phyloP scores from a whole-genome alignment of 257 asterid genomes.

The Gardenia jasminoides region DNA sequence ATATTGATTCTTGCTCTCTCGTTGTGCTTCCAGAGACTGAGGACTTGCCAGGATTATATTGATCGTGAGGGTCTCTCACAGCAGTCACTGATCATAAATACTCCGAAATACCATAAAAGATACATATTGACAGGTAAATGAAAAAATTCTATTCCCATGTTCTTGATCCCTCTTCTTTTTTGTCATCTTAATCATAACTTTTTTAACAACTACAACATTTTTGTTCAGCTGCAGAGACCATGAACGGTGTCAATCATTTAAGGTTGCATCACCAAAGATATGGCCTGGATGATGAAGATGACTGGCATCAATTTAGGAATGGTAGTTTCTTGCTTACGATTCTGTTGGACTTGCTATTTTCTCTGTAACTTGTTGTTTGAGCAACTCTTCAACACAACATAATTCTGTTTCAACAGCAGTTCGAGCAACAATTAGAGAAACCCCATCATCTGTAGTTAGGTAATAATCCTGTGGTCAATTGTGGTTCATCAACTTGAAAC shows the following conservation, averaged over 20 bases:
- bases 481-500: background rate
- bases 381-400: background rate
- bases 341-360: constrained; percentile 2
- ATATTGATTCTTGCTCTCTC: constrained; percentile 21
- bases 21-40: constrained; percentile 54
- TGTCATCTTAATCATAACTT: background rate
- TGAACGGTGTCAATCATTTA: constrained; percentile 45
- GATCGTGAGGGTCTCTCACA: constrained; percentile 87
- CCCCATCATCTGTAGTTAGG: constrained; percentile 57
- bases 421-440: constrained; percentile 64
- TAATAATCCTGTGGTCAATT: constrained; percentile 25
- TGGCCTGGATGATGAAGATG: constrained; percentile 64
- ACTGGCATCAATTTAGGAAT: constrained; percentile 66
- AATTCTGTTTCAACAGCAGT: constrained; percentile 44
- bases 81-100: constrained; percentile 78
- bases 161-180: constrained; percentile 4
- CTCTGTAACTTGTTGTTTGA: background rate
- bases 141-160: background rate
- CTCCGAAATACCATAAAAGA: constrained; percentile 81
- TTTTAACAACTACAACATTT: background rate
- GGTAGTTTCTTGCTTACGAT: constrained; percentile 37
- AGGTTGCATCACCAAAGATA: constrained; percentile 64
- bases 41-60: constrained; percentile 78
- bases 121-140: constrained; percentile 80
- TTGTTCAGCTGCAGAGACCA: constrained; percentile 69